phyloP scores from a whole-genome alignment of 2,329 filamentous ascomycete genomes.

The Stemphylium beticola region DNA sequence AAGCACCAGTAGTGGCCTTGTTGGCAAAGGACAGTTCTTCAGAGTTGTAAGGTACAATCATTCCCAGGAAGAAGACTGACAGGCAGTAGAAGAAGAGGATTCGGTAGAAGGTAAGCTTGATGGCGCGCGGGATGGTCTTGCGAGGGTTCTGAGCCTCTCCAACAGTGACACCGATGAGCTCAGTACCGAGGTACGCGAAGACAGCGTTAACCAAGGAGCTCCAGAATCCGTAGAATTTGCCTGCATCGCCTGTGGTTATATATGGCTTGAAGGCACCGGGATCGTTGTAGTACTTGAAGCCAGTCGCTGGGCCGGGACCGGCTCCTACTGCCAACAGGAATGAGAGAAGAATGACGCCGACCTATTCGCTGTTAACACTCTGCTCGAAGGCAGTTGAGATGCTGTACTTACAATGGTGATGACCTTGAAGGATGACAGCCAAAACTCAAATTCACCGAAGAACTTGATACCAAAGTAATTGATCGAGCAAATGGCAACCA shows the following conservation, averaged over 20 bases:
- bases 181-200: slow-evolving; percentile 76
- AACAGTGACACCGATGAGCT: slow-evolving; percentile 78
- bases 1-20: slow-evolving; percentile 54
- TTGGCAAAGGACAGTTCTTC: slow-evolving; percentile 64
- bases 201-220: slow-evolving; percentile 76
- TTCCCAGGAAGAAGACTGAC: slow-evolving; percentile 75
- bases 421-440: slow-evolving; percentile 56
- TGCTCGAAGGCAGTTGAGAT: neutral
- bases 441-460: slow-evolving; percentile 59
- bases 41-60: slow-evolving; percentile 76
- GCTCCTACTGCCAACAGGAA: slow-evolving; percentile 54
- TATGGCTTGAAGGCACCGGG: slow-evolving; percentile 55
- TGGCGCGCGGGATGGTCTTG: slow-evolving; percentile 76
- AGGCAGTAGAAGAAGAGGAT: slow-evolving; percentile 82
- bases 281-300: slow-evolving; percentile 54
- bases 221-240: slow-evolving; percentile 62
- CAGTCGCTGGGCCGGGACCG: slow-evolving; percentile 50
- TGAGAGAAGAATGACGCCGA: slow-evolving; percentile 54
- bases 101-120: slow-evolving; percentile 81
- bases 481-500: slow-evolving; percentile 52
- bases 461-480: slow-evolving; percentile 65
- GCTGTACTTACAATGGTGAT: slow-evolving; percentile 46
- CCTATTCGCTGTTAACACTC: slow-evolving; percentile 5
- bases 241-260: slow-evolving; percentile 40
- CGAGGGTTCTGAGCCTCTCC: slow-evolving; percentile 81